phyloP scores from a whole-genome alignment of 306 rosid genomes.

The Vicia villosa region DNA sequence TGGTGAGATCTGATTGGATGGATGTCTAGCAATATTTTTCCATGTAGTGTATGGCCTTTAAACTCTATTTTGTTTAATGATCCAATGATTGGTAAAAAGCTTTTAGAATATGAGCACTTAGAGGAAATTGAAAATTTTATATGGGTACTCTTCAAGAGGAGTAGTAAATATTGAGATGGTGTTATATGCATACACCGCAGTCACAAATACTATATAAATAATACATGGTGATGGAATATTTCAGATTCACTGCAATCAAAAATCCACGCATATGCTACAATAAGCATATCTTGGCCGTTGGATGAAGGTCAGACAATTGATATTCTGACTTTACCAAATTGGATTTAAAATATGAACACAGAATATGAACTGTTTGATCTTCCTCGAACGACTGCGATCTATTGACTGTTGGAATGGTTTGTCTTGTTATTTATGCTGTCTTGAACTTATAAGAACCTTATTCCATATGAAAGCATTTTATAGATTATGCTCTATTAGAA shows the following conservation, averaged over 20 bases:
- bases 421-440: not conserved
- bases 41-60: not conserved
- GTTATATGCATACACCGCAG: not conserved
- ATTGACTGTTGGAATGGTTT: not conserved
- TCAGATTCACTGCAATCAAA: not conserved
- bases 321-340: not conserved
- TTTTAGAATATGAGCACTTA: constrained; percentile 4
- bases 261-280: not conserved
- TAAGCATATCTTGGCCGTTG: not conserved
- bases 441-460: not conserved
- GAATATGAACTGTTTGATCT: not conserved
- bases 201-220: not conserved
- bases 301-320: not conserved
- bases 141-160: too few relatives aligned
- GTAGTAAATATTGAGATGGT: too few relatives aligned
- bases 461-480: constrained; percentile 12
- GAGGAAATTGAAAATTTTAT: constrained; percentile 22
- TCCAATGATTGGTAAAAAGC: not conserved
- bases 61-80: constrained; percentile 4
- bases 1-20: not conserved
- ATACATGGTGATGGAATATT: not conserved
- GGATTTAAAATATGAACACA: not conserved
- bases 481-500: constrained; percentile 3
- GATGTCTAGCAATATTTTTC: not conserved
- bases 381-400: not conserved